Percentiles rank a stretch among this genome's conserved stretches.
phyloP scores from a whole-genome alignment of 345 rosid genomes.

The Eucalyptus grandis region DNA sequence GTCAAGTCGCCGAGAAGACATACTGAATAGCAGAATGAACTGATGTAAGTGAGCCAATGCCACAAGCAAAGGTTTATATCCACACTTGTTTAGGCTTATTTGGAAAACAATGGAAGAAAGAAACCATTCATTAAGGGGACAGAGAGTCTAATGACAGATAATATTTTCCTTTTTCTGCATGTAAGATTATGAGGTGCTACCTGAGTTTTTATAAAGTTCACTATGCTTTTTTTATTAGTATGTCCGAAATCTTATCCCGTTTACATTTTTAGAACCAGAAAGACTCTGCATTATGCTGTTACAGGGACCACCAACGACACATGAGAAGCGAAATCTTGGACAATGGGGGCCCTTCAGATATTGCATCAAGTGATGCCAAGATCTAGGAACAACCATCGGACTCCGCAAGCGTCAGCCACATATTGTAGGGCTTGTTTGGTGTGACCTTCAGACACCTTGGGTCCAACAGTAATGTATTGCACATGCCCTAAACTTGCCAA shows the following conservation, averaged over 20 bases:
- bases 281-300: background rate
- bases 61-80: background rate
- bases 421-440: background rate
- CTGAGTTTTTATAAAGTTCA: background rate
- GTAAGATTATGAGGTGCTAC: background rate
- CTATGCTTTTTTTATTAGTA: background rate
- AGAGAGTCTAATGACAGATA: background rate
- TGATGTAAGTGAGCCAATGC: background rate
- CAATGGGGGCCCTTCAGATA: background rate
- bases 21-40: background rate
- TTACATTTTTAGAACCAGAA: background rate
- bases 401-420: background rate
- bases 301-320: background rate
- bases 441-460: background rate
- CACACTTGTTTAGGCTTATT: background rate
- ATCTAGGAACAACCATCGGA: background rate
- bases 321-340: background rate
- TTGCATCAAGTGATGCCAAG: background rate
- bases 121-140: background rate
- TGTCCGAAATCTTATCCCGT: background rate
- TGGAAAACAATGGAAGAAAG: background rate
- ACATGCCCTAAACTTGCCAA: background rate
- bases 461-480: background rate
- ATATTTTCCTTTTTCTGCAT: background rate
- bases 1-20: rapidly evolving